These are phyloP conservation scores for Daedaleopsis nitida DNA, from an alignment of 768 basidiomycete genomes.

Conservation along the genomic window DNA sequence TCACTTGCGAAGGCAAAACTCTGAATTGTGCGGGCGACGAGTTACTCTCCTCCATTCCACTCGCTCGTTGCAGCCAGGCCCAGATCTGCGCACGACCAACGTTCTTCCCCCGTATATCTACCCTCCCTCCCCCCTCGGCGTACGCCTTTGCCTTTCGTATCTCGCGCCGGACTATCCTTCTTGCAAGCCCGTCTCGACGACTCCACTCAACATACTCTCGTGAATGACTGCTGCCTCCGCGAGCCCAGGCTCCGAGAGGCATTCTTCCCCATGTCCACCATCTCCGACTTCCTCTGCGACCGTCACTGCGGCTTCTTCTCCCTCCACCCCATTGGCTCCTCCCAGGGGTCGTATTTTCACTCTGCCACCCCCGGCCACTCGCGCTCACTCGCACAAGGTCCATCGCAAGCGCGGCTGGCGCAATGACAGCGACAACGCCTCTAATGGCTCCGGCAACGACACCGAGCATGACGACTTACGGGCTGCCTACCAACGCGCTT, in stretches of 20 bases:
- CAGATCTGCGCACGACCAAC: conserved; percentile 19
- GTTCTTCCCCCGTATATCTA: conserved; percentile 17
- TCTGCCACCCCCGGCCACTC: conserved; percentile 25
- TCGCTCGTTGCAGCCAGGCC: background rate
- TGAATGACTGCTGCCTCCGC: conserved; percentile 28
- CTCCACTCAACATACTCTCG: conserved; percentile 5
- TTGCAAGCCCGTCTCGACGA: background rate
- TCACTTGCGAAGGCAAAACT: conserved; percentile 19
- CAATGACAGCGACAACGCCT: conserved; percentile 34
- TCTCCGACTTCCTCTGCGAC: conserved; percentile 51
- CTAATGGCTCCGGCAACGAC: conserved; percentile 50
- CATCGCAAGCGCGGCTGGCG: conserved; percentile 32
- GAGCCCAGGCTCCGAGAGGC: conserved; percentile 26
- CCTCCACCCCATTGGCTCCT: conserved; percentile 31
- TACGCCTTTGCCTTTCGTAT: conserved; percentile 14
- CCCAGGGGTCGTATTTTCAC: conserved; percentile 31
- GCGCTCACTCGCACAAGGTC: conserved; percentile 26
- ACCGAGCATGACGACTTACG: conserved; percentile 34
- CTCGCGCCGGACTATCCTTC: conserved; percentile 8
- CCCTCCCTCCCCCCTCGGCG: conserved; percentile 1
- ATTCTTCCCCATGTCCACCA: conserved; percentile 39
- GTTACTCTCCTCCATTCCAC: background rate
- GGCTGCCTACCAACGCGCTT: conserved; percentile 24
- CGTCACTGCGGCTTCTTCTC: conserved; percentile 42
- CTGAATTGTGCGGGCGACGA: background rate